Evolutionary conservation across 805 yeast genomes (phyloP), one percentile per base, ranked within the genome.

Genomic region (Cyberlindnera mycetangii): DNA sequence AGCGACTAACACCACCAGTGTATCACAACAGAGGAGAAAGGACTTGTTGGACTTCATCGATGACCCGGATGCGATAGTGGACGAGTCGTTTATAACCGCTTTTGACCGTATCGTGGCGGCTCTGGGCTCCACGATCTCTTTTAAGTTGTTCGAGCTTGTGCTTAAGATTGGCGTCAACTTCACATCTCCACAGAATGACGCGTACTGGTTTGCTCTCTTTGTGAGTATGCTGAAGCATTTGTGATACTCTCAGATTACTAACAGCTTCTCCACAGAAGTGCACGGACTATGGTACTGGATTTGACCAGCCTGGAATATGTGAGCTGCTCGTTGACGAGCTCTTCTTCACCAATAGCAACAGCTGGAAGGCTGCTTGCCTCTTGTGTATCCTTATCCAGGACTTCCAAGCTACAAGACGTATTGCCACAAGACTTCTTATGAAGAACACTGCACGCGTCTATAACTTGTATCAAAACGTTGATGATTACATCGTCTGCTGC

Each of bases 341-440:
- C 9, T 12, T 51, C 6, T n/a, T 37, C 4, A 25, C 21, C 9
- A 42, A 43, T 32, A 20, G 39, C 6, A 50, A 51, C 25, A 56
- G 59, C 21, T 59, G 63, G 63, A 59, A 58, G 42, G 62, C 59
- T 3, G 48, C 55, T 1, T 58, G 59, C 25, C 33, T 58, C 10
- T 38, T 59, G 32, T 58, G 59, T 30, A 53, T 52, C 10, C 43
- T 59, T 37, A 43, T 55, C n/a, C 55, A 52, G 34, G 60, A 59
- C 32, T 59, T 56, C 32, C 8, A 47, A 6, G 17, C 44, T 19
- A 36, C 47, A 7, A 47, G 39, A 15, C 15, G 21, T 2, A 17
- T 19, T 5, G 19, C 24, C 1, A 28, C 15, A 5, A 21, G 20
- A 10, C 16, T 34, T 7, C 12, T 34, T 8, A 33, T 24, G 22